Base-by-base conservation (phyloP, 495 filamentous ascomycete species). In the Tuber umbilicatum region DNA sequence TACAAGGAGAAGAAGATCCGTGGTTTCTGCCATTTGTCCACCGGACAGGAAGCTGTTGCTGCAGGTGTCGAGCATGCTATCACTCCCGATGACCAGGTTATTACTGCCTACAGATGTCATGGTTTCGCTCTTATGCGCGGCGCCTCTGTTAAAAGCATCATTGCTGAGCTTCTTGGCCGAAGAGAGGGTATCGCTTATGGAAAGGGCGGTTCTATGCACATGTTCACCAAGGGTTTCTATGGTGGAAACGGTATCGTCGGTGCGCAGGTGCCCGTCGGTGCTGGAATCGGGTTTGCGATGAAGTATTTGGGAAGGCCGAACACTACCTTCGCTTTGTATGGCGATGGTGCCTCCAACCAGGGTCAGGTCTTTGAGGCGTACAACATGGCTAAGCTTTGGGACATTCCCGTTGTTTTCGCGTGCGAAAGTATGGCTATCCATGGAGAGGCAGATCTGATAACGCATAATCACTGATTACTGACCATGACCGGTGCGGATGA, bases 311-410 rank as follows among this genome's bases (percentile, higher is more conserved):
- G 88, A 80, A 89, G 90, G 85, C 88, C 91, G 85, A 93, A 92
- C 83, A 92, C 92, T 70, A 92, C 92, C 73, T 88, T 99, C 78
- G 89, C 93, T 73, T 88, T 99, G 71, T 99, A 99, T 84, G 95
- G 94, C 88, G 95, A 99, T 81, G 95, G 95, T 86, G 95, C 95
- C 75, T 90, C 90, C 86, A 99, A 99, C 87, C 95, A 99, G 88
- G 95, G 95, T 79, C 95, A 99, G 85, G 96, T 99, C 75, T 99
- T 99, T 83, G 95, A 99, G 88, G 93, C 95, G 73, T 99, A 97
- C 89, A 99, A 99, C 90, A 99, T 99, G 95, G 95, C 95, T 69
- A 97, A 97, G 90, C 91, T 99, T 75, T 99, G 95, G 95, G 94
- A 95, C 73, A 85, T 99, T 35, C 95, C 95, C 60, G 89, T 92